Evolutionary conservation across 2,329 filamentous ascomycete species (phyloP).

Genomic region (Calonectria multiphialidica): DNA sequence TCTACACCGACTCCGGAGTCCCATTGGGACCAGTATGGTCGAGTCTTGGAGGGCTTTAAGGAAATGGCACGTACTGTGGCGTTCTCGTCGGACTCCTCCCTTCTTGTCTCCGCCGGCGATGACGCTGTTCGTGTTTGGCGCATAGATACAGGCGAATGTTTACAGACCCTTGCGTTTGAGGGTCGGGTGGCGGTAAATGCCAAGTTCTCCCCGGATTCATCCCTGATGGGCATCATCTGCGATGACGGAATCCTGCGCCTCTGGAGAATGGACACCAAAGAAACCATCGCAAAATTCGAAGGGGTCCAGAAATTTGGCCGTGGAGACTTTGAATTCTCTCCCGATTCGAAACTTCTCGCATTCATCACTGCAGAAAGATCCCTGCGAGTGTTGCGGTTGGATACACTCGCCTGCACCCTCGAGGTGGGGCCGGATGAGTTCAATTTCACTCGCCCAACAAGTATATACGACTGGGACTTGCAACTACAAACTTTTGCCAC

Average conservation of each 20-base stretch:
- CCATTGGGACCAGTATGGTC: not conserved
- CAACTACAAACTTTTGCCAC: not conserved
- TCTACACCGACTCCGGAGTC: not conserved
- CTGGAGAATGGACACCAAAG: not conserved
- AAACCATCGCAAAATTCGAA: not conserved
- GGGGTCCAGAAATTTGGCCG: not conserved
- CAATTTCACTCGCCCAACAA: not conserved
- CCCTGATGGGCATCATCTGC: not conserved
- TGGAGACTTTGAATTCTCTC: not conserved
- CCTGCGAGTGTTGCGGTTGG: not conserved
- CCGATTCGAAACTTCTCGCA: not conserved
- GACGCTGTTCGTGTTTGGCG: constrained; percentile 5
- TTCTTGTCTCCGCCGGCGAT: not conserved
- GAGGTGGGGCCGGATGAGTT: not conserved
- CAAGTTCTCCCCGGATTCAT: not conserved
- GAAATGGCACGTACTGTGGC: not conserved
- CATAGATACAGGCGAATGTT: constrained; percentile 4
- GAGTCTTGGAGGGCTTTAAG: constrained; percentile 8
- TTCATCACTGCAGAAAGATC: not conserved
- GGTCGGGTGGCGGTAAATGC: not conserved
- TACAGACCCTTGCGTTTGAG: not conserved
- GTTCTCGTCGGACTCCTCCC: constrained; percentile 2
- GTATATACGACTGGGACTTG: not conserved
- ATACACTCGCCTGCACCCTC: not conserved
- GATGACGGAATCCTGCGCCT: not conserved